Base-by-base conservation (phyloP, 2,329 filamentous ascomycete genomes). In the Verticillium nubilum region DNA sequence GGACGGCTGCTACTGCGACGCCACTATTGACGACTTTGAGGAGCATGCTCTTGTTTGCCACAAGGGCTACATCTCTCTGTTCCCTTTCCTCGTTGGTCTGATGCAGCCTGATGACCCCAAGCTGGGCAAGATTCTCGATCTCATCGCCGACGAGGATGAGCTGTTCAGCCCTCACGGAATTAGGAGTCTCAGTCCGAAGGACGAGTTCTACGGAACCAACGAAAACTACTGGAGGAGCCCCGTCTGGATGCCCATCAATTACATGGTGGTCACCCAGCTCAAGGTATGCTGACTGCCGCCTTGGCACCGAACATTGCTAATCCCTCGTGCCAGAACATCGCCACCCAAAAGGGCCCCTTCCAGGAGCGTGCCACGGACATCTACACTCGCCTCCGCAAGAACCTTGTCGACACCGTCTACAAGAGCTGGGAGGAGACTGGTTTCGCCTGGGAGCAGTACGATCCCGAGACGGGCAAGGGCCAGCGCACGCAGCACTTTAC, bases 401-500 rank as follows among this genome's bases (percentile, higher is more conserved):
- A 97, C 70, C 77, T 99, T 13, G 90, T 98, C 53, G 84, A 92
- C 57, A 98, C 93, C 1, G 90, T 98, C 15, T 97, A 89, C 78
- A 84, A 87, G 60, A 88, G 87, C 72, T 99, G 94, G 94, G 80
- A 88, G 70, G 86, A 91, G 70, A 98, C 95, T 0, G 94, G 94
- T 19, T 98, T 98, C 72, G 95, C 94, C 0, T 99, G 94, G 94
- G 95, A 99, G 76, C 95, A 99, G 77, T 99, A 98, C 74, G 91
- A 96, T 72, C 92, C 93, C 0, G 92, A 97, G 67, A 96, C 91
- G 3, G 95, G 95, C 53, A 84, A 85, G 58, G 95, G 95, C n/a
- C 94, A 98, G 79, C 84, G 95, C 50, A 98, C 93, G 5, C 92
- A 97, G 80, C 94, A 98, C 74, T 99, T 99, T 72, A 97, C 95